Evolutionary conservation across 768 basidiomycete genomes (phyloP).

Genomic region (Podaxis sp.): DNA sequence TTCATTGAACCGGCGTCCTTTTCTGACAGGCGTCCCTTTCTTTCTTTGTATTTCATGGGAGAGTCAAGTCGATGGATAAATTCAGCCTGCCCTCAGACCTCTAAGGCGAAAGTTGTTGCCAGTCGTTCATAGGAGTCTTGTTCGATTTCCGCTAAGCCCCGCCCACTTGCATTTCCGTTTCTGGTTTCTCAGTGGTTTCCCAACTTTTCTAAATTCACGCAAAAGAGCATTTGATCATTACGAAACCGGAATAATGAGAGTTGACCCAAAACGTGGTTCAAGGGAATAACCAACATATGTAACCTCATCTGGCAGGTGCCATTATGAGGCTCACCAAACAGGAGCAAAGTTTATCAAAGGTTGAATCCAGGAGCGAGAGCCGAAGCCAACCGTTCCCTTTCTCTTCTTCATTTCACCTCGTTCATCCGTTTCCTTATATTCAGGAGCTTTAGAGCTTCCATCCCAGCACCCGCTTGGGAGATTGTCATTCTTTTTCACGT

Average conservation of each 20-base stretch:
- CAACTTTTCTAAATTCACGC: background rate
- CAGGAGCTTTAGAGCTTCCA: background rate
- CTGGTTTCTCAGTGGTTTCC: background rate
- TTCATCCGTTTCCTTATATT: constrained; percentile 7
- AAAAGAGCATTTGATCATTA: background rate
- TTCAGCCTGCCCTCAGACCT: no score
- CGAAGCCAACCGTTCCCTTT: background rate
- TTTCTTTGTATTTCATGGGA: no score
- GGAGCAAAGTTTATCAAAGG: constrained; percentile 14
- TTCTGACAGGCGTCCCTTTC: no score
- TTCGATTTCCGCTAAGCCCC: constrained; percentile 1
- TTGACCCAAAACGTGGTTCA: background rate
- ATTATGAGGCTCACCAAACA: constrained; percentile 10
- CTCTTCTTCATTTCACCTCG: constrained; percentile 10
- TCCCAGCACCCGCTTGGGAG: constrained; percentile 18
- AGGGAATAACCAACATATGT: constrained; percentile 4
- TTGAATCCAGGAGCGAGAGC: background rate
- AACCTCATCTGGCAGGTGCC: constrained; percentile 1
- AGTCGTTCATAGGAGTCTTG: background rate
- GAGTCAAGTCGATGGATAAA: no score
- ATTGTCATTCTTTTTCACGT: constrained; percentile 27
- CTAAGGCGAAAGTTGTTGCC: background rate
- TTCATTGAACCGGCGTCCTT: no score
- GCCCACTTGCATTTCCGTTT: background rate
- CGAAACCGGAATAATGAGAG: background rate